Evolutionary conservation across 2,329 filamentous ascomycete species (phyloP).

Genomic region (Colletotrichum eleusines): DNA sequence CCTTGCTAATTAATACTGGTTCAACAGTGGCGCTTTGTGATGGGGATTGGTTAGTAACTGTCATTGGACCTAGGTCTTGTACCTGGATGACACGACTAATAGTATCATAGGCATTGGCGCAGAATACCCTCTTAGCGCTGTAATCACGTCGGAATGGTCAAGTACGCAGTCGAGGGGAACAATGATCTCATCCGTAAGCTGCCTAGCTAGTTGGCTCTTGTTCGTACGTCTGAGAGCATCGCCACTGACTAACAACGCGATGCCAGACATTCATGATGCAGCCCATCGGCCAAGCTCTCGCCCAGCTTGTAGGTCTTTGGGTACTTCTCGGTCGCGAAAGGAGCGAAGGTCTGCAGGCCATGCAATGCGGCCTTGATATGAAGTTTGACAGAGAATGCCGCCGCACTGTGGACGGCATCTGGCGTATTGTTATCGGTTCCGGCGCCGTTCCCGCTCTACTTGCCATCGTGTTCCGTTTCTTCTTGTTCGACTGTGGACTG

Average conservation of each 20-base stretch:
- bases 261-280: constrained; percentile 71
- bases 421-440: constrained; percentile 75
- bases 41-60: constrained; percentile 60
- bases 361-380: constrained; percentile 62
- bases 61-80: background rate
- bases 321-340: constrained; percentile 61
- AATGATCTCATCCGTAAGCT: constrained; percentile 71
- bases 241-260: background rate
- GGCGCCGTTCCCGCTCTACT: constrained; percentile 73
- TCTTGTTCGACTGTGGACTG: constrained; percentile 74
- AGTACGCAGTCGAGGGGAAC: constrained; percentile 73
- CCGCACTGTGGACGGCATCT: constrained; percentile 68
- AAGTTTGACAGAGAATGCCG: constrained; percentile 60
- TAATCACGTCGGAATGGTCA: constrained; percentile 76
- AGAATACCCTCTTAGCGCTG: constrained; percentile 75
- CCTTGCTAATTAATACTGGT: constrained; percentile 1
- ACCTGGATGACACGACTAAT: background rate
- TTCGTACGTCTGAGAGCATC: background rate
- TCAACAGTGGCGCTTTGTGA: constrained; percentile 63
- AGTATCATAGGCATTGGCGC: constrained; percentile 60
- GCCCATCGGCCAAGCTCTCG: constrained; percentile 74
- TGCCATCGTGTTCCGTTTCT: constrained; percentile 75
- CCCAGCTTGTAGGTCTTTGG: constrained; percentile 70
- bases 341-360: constrained; percentile 55
- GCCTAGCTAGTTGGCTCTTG: background rate